phyloP scores from a whole-genome alignment of 768 basidiomycete genomes.

The Trametes punicea region DNA sequence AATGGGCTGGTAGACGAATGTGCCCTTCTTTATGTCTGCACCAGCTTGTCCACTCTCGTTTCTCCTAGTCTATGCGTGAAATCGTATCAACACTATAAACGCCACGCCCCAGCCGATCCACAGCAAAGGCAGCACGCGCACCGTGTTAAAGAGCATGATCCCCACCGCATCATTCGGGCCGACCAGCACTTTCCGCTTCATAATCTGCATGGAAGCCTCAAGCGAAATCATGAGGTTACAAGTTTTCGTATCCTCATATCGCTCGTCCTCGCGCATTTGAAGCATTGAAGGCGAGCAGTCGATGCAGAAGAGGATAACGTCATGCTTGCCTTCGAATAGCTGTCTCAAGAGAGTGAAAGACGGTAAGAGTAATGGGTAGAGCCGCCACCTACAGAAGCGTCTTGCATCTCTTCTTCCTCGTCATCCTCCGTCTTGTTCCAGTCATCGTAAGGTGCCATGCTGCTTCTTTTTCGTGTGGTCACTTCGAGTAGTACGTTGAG shows the following conservation, averaged over 20 bases:
- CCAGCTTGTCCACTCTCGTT: slow-evolving; percentile 36
- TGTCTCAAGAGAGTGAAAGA: slow-evolving; percentile 38
- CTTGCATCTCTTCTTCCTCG: slow-evolving; percentile 80
- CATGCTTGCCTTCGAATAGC: slow-evolving; percentile 64
- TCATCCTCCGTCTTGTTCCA: slow-evolving; percentile 81
- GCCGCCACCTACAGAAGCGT: slow-evolving; percentile 46
- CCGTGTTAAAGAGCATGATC: slow-evolving; percentile 90
- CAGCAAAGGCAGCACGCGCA: slow-evolving; percentile 38
- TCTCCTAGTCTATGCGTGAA: slow-evolving; percentile 30
- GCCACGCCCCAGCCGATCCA: no score
- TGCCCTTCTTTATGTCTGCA: slow-evolving; percentile 66
- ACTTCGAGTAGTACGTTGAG: background rate
- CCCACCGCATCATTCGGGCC: slow-evolving; percentile 90
- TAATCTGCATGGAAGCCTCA: slow-evolving; percentile 79
- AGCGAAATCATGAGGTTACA: slow-evolving; percentile 79
- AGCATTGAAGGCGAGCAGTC: slow-evolving; percentile 94
- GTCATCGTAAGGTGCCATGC: slow-evolving; percentile 71
- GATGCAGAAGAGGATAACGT: slow-evolving; percentile 93
- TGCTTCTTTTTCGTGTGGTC: background rate
- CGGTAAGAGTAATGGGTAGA: background rate
- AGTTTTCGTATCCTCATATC: slow-evolving; percentile 62
- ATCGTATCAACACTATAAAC: background rate
- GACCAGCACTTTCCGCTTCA: slow-evolving; percentile 86
- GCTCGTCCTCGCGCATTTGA: slow-evolving; percentile 58
- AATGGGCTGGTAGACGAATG: slow-evolving; percentile 74